Evolutionary conservation across 108 stramenopile genomes (phyloP).

Genomic region (Craspedostauros australis): DNA sequence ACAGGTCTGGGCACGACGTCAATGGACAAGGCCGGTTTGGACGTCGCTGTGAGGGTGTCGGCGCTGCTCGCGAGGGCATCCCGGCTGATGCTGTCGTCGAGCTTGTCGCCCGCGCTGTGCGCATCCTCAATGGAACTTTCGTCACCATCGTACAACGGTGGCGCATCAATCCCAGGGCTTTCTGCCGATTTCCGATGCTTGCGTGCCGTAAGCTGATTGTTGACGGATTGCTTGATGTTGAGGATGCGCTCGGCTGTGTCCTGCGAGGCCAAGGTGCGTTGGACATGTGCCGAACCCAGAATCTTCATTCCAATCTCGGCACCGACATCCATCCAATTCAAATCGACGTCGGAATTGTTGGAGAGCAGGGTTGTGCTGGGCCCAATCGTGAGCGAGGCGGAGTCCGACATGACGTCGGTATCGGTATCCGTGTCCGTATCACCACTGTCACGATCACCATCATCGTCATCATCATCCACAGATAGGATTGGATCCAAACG

Average conservation of each 20-base stretch:
- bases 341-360: conserved; percentile 25
- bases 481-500: conserved; percentile 4
- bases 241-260: conserved; percentile 37
- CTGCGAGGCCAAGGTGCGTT: conserved; percentile 41
- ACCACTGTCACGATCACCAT: neutral
- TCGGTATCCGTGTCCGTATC: neutral
- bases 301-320: conserved; percentile 74
- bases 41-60: neutral
- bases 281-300: conserved; percentile 59
- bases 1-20: conserved; percentile 42
- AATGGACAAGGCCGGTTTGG: no score
- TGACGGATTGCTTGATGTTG: conserved; percentile 10
- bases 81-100: neutral
- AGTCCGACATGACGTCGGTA: no score
- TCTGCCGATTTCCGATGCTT: conserved; percentile 2
- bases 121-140: neutral
- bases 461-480: neutral
- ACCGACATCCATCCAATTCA: conserved; percentile 73
- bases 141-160: neutral
- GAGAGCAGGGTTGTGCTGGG: no score
- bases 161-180: neutral
- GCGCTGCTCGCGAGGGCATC: neutral
- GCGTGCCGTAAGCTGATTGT: conserved; percentile 1
- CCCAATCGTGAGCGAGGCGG: no score
- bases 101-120: neutral